Evolutionary conservation across 176 grass and related monocot species (phyloP), one percentile per base, ranked within the genome.

Genomic region (Avena insularis): DNA sequence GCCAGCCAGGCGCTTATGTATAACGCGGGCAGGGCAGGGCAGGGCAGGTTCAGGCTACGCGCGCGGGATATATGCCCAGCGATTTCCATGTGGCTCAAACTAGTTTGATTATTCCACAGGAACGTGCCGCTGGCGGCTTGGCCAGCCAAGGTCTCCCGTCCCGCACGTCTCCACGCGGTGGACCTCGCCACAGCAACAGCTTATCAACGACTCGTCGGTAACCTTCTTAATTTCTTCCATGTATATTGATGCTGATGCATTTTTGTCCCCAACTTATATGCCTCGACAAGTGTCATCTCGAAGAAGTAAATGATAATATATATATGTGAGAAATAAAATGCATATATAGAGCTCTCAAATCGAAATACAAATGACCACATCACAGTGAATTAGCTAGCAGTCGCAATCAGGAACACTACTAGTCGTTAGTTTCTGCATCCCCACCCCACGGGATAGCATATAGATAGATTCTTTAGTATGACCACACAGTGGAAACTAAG

Each of bases 31-130:
- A 6, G 3, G 60, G 27, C 27, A 6, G 3, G 33, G 33, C 33
- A 35, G 33, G 3, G 3, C 3, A 35, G 33, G 33, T 2, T 35
- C 33, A 35, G 10, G 57, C 57, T 5, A 64, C 13, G 63, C 54
- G 16, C 1, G 54, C 15, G 33, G 33, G 33, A 35, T 56, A 17
- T 66, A 4, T 33, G 27, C 25, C 13, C 63, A 66, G 73, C 71
- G 35, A 45, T 43, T 23, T 36, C 65, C 66, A 79, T 73, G 55
- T 87, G 85, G 8, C 36, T 80, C 67, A 13, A 70, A 81, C 77
- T 16, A 27, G 35, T 35, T 3, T 61, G 23, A 78, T 61, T 80
- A 80, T 71, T 86, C 85, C 65, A 73, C 65, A 71, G 16, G 16
- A 46, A 31, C 53, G 57, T 60, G 67, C 33, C 27, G 20, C 60